Evolutionary conservation across 495 filamentous ascomycete genomes (phyloP), one percentile per base, ranked within the genome.

Genomic region (Penicillium bovifimosum): DNA sequence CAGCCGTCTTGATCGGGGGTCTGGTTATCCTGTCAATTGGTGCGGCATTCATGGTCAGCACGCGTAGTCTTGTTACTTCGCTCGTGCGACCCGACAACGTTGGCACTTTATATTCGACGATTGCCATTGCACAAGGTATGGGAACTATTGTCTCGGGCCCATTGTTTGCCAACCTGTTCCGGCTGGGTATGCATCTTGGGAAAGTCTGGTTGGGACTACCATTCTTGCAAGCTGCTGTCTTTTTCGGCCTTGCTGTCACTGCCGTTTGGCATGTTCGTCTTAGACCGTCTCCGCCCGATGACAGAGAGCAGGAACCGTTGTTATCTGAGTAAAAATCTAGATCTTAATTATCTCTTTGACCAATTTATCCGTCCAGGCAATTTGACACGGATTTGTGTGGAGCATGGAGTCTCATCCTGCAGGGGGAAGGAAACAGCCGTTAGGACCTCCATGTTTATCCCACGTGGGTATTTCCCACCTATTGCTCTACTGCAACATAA

Each of bases 131-230:
- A 10, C 57, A 66, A 35, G 54, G 63, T 9, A 28, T 69, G 2
- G 70, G 71, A 0, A 47, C 46, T 9, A 39, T 75, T 20, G 27
- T 73, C 28, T 56, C 70, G 1, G 63, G 69, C 1, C 73, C 73
- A 3, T 36, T 72, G 9, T 61, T 75, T n/a, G 62, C 64, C 18
- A 62, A 64, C 17, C 52, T 62, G 3, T 76, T 75, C 55, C 58
- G 60, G 5, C 50, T 63, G 41, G 73, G 70, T 9, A 64, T 76
- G 64, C 68, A 68, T 47, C 45, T 69, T 9, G 72, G 69, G 9
- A 52, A 63, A 45, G 52, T 41, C 0, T 71, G 68, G 68, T 45
- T 66, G 49, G 68, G 68, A 9, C 50, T 71, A 1, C 68, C 68
- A 8, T 71, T 67, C 50, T 31, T 69, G 11, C 54, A 56, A 35